These are phyloP conservation scores for Entomortierella lignicola DNA, from an alignment of 192 early-diverging fungal genomes.

Conservation along the genomic window DNA sequence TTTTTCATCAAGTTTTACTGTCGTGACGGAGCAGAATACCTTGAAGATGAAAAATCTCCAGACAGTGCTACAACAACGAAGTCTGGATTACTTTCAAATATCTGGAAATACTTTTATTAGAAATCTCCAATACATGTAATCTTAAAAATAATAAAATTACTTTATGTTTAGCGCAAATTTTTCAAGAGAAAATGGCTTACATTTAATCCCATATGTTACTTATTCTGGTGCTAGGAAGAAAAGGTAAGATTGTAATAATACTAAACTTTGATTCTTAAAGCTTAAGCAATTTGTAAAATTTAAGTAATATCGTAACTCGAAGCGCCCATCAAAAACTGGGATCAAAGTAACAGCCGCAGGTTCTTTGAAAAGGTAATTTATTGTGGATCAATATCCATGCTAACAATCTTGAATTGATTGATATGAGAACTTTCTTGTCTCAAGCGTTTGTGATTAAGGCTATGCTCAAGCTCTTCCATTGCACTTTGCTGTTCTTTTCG, in stretches of 20 bases:
- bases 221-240: too few relatives aligned
- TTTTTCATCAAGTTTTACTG: constrained; percentile 82
- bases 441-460: constrained; percentile 27
- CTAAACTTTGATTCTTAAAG: too few relatives aligned
- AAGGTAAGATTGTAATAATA: too few relatives aligned
- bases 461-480: constrained; percentile 37
- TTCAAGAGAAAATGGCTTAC: too few relatives aligned
- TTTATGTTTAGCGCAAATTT: too few relatives aligned
- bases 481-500: constrained; percentile 22
- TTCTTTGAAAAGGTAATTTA: too few relatives aligned
- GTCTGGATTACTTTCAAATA: constrained; percentile 28
- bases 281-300: too few relatives aligned
- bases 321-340: too few relatives aligned
- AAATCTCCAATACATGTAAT: neutral
- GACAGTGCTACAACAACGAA: constrained; percentile 36
- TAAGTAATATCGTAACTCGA: too few relatives aligned
- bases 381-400: constrained; percentile 41
- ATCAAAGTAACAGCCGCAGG: too few relatives aligned
- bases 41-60: constrained; percentile 37
- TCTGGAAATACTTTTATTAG: constrained; percentile 46
- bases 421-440: constrained; percentile 24
- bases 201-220: too few relatives aligned
- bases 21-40: constrained; percentile 61
- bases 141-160: too few relatives aligned
- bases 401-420: constrained; percentile 24